These are phyloP conservation scores for Malbranchea cinnamomea DNA, from an alignment of 2,329 filamentous ascomycete species.

Conservation along the genomic window DNA sequence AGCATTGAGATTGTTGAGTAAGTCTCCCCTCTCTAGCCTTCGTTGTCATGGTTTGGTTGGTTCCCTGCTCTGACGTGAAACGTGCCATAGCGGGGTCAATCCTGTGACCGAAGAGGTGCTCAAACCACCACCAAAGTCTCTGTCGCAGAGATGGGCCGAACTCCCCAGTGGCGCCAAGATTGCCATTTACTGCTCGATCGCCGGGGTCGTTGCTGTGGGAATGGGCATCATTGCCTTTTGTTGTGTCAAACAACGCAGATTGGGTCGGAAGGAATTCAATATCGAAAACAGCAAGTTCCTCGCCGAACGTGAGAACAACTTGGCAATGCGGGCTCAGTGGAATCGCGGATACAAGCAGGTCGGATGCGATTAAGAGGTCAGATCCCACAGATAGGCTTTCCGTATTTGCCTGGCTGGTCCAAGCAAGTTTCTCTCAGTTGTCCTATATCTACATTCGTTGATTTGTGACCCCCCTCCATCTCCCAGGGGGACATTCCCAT, in stretches of 20 bases:
- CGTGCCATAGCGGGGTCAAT: constrained; percentile 46
- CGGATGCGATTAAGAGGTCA: neutral
- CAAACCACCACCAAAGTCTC: constrained; percentile 20
- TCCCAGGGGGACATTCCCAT: too few relatives aligned
- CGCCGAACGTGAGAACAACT: constrained; percentile 24
- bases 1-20: constrained; percentile 47
- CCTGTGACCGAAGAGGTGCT: constrained; percentile 28
- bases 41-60: constrained; percentile 39
- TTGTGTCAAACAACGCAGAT: constrained; percentile 35
- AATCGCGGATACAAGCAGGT: constrained; percentile 19
- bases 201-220: constrained; percentile 17
- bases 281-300: constrained; percentile 33
- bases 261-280: constrained; percentile 34
- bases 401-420: constrained; percentile 8
- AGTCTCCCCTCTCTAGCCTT: constrained; percentile 10
- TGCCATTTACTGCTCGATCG: constrained; percentile 29
- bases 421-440: too few relatives aligned
- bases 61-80: too few relatives aligned
- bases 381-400: neutral
- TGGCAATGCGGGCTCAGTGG: constrained; percentile 25
- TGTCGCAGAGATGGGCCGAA: constrained; percentile 28
- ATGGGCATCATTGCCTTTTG: constrained; percentile 29
- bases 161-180: constrained; percentile 34
- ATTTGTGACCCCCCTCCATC: too few relatives aligned
- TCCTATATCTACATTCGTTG: neutral